These are phyloP conservation scores for Fragaria ananassa DNA, from an alignment of 306 rosid genomes.

Conservation along the genomic window DNA sequence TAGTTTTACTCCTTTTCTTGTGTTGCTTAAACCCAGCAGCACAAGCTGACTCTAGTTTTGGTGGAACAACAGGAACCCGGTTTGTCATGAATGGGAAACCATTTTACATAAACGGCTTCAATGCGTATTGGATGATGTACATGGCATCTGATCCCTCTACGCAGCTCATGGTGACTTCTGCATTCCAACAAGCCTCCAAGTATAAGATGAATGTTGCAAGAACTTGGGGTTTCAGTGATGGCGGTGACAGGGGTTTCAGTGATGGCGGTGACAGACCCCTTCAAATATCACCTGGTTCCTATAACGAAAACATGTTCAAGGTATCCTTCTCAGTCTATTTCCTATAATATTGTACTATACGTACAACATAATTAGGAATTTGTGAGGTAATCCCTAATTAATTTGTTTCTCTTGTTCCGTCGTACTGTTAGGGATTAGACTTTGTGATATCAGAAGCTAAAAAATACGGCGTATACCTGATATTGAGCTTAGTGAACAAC, in stretches of 20 bases:
- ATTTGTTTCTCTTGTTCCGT: no score
- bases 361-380: no score
- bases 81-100: constrained; percentile 32
- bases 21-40: background rate
- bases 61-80: constrained; percentile 31
- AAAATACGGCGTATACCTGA: constrained; percentile 31
- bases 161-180: constrained; percentile 38
- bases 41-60: constrained; percentile 11
- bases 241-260: constrained; percentile 46
- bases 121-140: constrained; percentile 56
- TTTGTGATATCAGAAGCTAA: constrained; percentile 55
- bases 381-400: no score
- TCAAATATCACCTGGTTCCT: constrained; percentile 41
- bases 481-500: constrained; percentile 45
- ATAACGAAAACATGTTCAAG: constrained; percentile 44
- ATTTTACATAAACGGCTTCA: constrained; percentile 50
- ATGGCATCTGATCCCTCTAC: constrained; percentile 47
- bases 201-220: constrained; percentile 48
- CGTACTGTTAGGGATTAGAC: constrained; percentile 40
- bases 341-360: no score
- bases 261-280: constrained; percentile 49
- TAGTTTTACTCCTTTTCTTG: background rate
- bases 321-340: constrained; percentile 12
- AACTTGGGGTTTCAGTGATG: constrained; percentile 59
- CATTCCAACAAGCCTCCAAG: constrained; percentile 40